phyloP scores from a whole-genome alignment of 129 eudicot species.

The Dittrichia graveolens region DNA sequence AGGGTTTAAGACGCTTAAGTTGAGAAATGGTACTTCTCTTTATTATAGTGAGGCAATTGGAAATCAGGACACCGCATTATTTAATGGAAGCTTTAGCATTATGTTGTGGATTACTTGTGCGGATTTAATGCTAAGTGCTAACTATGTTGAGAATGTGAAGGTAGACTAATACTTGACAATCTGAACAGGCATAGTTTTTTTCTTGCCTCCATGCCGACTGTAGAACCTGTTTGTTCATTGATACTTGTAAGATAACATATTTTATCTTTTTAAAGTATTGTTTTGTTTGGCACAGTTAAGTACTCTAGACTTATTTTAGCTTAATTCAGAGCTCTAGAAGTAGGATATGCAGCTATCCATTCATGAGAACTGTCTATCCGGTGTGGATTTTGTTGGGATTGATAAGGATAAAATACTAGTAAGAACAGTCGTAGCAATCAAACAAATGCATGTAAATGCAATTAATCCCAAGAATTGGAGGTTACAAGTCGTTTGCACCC shows the following conservation, averaged over 20 bases:
- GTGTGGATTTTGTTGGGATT: background rate
- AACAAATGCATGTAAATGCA: too few relatives aligned
- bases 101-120: background rate
- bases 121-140: conserved; percentile 13
- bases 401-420: too few relatives aligned
- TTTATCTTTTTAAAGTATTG: background rate
- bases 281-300: conserved; percentile 1
- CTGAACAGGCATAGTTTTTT: background rate
- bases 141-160: background rate
- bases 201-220: background rate
- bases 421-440: too few relatives aligned
- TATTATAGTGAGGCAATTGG: background rate
- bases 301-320: background rate
- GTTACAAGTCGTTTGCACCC: too few relatives aligned
- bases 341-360: conserved; percentile 6
- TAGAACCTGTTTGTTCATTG: conserved; percentile 1
- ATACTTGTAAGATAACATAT: background rate
- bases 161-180: conserved; percentile 15
- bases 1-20: conserved; percentile 14
- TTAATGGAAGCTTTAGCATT: conserved; percentile 8
- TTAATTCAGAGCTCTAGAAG: conserved; percentile 5
- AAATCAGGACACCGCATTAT: background rate
- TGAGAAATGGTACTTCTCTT: background rate
- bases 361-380: background rate
- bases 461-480: too few relatives aligned